Percentiles rank a stretch among this genome's conserved stretches.
These are phyloP conservation scores for Fusarium sp. DNA, from an alignment of 2,329 filamentous ascomycete genomes.

Conservation along the genomic window DNA sequence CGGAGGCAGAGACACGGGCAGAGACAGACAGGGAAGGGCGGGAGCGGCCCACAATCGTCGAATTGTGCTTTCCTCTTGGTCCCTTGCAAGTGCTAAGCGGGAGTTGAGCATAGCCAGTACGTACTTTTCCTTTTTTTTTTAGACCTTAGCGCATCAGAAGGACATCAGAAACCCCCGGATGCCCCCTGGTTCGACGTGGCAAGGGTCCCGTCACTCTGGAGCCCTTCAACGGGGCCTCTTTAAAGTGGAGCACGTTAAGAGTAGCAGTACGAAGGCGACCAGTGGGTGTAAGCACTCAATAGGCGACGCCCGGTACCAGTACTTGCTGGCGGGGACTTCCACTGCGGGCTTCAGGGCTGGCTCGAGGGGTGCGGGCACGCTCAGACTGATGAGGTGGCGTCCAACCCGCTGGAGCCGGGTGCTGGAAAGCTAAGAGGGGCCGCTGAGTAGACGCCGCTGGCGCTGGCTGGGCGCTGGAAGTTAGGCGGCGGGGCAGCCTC, in stretches of 20 bases:
- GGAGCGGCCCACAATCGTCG: slow-evolving; percentile 37
- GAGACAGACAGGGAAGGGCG: slow-evolving; percentile 31
- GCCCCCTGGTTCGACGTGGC: slow-evolving; percentile 38
- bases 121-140: slow-evolving; percentile 29
- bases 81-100: slow-evolving; percentile 26
- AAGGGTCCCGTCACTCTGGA: slow-evolving; percentile 40
- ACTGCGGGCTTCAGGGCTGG: slow-evolving; percentile 8
- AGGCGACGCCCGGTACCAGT: slow-evolving; percentile 25
- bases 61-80: slow-evolving; percentile 42
- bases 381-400: slow-evolving; percentile 40
- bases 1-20: slow-evolving; percentile 24
- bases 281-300: slow-evolving; percentile 5
- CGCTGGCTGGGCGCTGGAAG: slow-evolving; percentile 27
- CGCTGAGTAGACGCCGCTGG: slow-evolving; percentile 27
- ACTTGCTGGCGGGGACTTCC: slow-evolving; percentile 28
- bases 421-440: slow-evolving; percentile 28
- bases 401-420: slow-evolving; percentile 35
- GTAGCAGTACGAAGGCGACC: slow-evolving; percentile 32
- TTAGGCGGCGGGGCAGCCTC: slow-evolving; percentile 42
- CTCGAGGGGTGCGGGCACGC: slow-evolving; percentile 26
- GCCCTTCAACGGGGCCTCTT: slow-evolving; percentile 35
- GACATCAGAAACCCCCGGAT: slow-evolving; percentile 33
- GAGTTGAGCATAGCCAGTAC: slow-evolving; percentile 26
- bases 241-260: slow-evolving; percentile 20
- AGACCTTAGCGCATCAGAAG: slow-evolving; percentile 28